These are phyloP conservation scores for Polychaeton citri DNA, from an alignment of 2,329 filamentous ascomycete genomes.

Conservation along the genomic window DNA sequence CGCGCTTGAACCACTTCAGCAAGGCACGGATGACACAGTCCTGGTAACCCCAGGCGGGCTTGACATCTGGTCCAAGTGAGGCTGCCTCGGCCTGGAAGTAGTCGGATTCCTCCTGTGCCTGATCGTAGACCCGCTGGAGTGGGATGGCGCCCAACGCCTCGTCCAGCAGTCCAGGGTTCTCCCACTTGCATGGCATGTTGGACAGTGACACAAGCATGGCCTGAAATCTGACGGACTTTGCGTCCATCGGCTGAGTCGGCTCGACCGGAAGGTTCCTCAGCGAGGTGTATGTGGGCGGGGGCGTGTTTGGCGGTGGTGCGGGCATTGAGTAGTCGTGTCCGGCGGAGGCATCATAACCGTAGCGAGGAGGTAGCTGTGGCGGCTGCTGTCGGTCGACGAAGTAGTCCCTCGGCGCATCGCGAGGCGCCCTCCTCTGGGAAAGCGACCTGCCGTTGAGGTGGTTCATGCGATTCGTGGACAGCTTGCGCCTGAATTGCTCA, in stretches of 20 bases:
- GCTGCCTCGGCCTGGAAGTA: conserved; percentile 77
- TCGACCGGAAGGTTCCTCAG: conserved; percentile 53
- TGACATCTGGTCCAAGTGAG: conserved; percentile 63
- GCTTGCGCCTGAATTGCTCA: conserved; percentile 70
- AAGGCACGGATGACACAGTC: conserved; percentile 88
- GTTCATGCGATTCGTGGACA: conserved; percentile 78
- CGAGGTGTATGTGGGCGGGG: conserved; percentile 45
- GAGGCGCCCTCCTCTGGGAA: conserved; percentile 39
- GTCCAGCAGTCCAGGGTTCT: conserved; percentile 88
- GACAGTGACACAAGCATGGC: conserved; percentile 78
- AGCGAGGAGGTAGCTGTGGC: conserved; percentile 5
- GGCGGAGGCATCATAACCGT: conserved; percentile 5
- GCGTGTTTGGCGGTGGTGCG: conserved; percentile 16
- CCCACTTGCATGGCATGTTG: conserved; percentile 80
- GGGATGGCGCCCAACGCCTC: conserved; percentile 81
- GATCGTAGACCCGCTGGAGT: conserved; percentile 78
- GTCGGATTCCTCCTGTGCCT: conserved; percentile 87
- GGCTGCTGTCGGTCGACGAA: conserved; percentile 10
- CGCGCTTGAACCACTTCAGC: conserved; percentile 88
- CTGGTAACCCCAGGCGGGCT: conserved; percentile 90
- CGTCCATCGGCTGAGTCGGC: conserved; percentile 55
- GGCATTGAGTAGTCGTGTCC: conserved; percentile 5
- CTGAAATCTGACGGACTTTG: conserved; percentile 35
- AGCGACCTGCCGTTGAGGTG: conserved; percentile 43
- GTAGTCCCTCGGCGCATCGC: conserved; percentile 32